phyloP scores from a whole-genome alignment of 148 eudicot genomes.

The Spergularia marina region DNA sequence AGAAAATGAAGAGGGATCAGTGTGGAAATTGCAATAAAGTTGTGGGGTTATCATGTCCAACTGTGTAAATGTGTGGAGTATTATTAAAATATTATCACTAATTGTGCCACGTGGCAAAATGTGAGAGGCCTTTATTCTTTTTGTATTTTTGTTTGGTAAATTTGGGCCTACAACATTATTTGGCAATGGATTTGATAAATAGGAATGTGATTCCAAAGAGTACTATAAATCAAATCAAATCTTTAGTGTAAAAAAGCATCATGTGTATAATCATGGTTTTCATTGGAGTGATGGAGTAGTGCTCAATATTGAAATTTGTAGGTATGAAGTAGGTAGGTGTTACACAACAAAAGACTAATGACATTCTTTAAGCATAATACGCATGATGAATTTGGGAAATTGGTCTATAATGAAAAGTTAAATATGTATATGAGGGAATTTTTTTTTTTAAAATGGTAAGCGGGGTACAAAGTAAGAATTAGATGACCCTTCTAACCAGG shows the following conservation, averaged over 20 bases:
- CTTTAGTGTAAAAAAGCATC: conserved; percentile 10
- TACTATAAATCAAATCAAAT: conserved; percentile 15
- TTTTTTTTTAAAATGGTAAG: no score
- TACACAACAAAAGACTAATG: no score
- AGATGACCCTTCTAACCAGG: no score
- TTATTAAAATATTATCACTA: conserved; percentile 15
- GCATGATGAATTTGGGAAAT: no score
- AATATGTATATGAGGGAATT: no score
- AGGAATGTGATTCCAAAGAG: conserved; percentile 22
- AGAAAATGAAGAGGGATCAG: background rate
- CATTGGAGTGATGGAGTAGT: background rate
- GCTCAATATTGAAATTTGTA: background rate
- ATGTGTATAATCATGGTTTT: background rate
- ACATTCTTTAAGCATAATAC: no score
- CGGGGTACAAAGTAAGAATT: no score
- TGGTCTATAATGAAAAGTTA: no score
- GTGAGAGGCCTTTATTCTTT: conserved; percentile 6
- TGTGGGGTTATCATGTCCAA: conserved; percentile 26
- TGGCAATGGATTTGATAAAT: background rate
- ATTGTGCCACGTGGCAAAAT: conserved; percentile 14
- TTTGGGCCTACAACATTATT: conserved; percentile 5
- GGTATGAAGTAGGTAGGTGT: background rate
- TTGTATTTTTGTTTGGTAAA: background rate
- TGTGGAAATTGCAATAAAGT: conserved; percentile 17
- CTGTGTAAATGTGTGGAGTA: conserved; percentile 3